Percentiles rank a stretch among this genome's conserved stretches.
These are phyloP conservation scores for Colletotrichum endophyticum DNA, from an alignment of 2,329 filamentous ascomycete genomes.

Conservation along the genomic window DNA sequence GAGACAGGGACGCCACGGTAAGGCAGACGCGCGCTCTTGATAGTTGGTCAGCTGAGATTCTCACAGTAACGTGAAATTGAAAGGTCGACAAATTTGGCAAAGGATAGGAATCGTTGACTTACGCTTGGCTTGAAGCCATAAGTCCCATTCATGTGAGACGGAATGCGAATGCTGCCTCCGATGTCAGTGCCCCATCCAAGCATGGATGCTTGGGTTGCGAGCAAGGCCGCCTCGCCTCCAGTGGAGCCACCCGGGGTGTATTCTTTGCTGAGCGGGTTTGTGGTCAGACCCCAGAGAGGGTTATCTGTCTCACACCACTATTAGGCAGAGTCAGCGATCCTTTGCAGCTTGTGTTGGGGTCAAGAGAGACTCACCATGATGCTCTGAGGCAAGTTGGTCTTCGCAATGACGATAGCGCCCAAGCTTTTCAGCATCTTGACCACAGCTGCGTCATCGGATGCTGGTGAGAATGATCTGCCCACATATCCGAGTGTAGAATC, in stretches of 20 bases:
- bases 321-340: conserved; percentile 23
- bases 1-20: conserved; percentile 65
- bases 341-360: neutral
- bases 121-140: conserved; percentile 32
- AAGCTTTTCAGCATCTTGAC: conserved; percentile 59
- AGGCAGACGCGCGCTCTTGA: conserved; percentile 59
- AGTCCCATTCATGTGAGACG: conserved; percentile 37
- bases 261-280: conserved; percentile 66
- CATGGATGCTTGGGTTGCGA: conserved; percentile 44
- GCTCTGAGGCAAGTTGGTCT: conserved; percentile 71
- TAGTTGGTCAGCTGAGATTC: neutral
- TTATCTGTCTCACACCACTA: conserved; percentile 46
- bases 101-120: neutral
- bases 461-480: conserved; percentile 52
- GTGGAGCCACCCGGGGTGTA: conserved; percentile 68
- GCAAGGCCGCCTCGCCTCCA: conserved; percentile 56
- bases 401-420: conserved; percentile 69
- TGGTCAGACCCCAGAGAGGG: conserved; percentile 60
- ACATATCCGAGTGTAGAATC: conserved; percentile 57
- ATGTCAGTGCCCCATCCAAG: conserved; percentile 48
- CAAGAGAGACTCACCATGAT: conserved; percentile 47
- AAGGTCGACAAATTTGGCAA: neutral
- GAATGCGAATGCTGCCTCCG: conserved; percentile 44
- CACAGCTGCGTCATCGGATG: conserved; percentile 58
- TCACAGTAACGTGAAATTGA: neutral